Evolutionary conservation across 225 moss, liverwort and hornwort species (phyloP), one percentile per base, ranked within the genome.

Genomic region (Sphagnum tenellum): DNA sequence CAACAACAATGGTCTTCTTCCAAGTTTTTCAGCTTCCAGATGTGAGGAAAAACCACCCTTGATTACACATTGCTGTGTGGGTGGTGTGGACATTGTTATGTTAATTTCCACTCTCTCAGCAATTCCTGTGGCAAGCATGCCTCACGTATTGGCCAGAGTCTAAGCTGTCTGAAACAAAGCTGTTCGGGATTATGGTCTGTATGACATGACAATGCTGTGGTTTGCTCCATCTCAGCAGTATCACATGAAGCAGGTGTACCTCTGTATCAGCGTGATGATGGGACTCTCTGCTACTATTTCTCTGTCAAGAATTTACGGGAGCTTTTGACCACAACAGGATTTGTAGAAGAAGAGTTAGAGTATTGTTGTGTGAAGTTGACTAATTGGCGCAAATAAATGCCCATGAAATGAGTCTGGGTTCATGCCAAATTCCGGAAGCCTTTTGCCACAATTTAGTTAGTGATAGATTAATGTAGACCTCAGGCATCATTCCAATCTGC

Each of bases 321-420:
- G 4, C 75, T 95, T 9, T 78, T 89, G 8, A 72, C 77, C 4
- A 55, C 4, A 9, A 72, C 72, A 65, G 89, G 91, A 5, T 81
- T 92, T 59, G 47, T 82, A 60, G 89, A 88, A 79, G 87, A 67
- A 55, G 91, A 95, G 69, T 78, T 95, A 9, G 73, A 88, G 64
- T 89, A 91, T 71, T 91, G 89, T 66, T 95, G 94, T 72, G 94
- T 95, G 61, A 74, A 84, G 70, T 49, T 89, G 58, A 59, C 58
- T 52, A 91, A 95, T 57, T 78, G 85, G 29, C 71, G 74, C 59
- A 91, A 88, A 67, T 73, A 88, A 59, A 49, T 84, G 7, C 82
- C 88, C 12, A 95, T 95, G 94, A 95, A 85, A 76, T 88, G 94
- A 52, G 91, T 95, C 13, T 91, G 91, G 91, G 73, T 95, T 49